Percentiles rank a stretch among this genome's conserved stretches.
Conservation (phyloP, 148 eudicot species). For the Vaccinium vitisidaea region DNA sequence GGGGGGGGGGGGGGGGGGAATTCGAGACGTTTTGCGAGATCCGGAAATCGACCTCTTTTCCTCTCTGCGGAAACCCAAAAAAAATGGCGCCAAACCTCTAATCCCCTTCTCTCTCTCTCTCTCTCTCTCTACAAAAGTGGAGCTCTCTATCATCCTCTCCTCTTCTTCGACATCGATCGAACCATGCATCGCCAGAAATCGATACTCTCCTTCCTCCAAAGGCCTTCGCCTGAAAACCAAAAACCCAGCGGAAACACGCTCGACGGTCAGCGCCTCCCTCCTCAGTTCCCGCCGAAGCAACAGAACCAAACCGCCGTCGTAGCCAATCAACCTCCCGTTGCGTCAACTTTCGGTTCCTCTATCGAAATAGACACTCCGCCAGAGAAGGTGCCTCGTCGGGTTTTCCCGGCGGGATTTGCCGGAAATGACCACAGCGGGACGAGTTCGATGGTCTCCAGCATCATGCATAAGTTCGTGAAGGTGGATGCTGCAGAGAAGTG, state of each 20-base stretch:
- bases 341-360: constrained; percentile 5
- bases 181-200: constrained; percentile 71
- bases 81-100: constrained; percentile 28
- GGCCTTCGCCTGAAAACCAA: constrained; percentile 47
- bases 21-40: background rate
- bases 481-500: constrained; percentile 25
- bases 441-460: constrained; percentile 53
- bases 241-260: constrained; percentile 22
- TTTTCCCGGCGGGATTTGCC: constrained; percentile 34
- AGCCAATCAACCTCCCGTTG: constrained; percentile 7
- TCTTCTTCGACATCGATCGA: background rate
- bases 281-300: constrained; percentile 14
- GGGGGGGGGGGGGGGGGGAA: too few species aligned
- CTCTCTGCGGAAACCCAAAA: background rate
- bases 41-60: too few species aligned
- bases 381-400: constrained; percentile 70
- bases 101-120: background rate
- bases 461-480: constrained; percentile 73
- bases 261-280: constrained; percentile 11
- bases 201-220: constrained; percentile 71
- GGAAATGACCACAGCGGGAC: constrained; percentile 31
- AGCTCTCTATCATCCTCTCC: background rate
- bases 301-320: constrained; percentile 6
- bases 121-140: constrained; percentile 3
- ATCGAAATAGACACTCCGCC: constrained; percentile 79